These are phyloP conservation scores for Trametes meyenii DNA, from an alignment of 768 basidiomycete genomes.

Conservation along the genomic window DNA sequence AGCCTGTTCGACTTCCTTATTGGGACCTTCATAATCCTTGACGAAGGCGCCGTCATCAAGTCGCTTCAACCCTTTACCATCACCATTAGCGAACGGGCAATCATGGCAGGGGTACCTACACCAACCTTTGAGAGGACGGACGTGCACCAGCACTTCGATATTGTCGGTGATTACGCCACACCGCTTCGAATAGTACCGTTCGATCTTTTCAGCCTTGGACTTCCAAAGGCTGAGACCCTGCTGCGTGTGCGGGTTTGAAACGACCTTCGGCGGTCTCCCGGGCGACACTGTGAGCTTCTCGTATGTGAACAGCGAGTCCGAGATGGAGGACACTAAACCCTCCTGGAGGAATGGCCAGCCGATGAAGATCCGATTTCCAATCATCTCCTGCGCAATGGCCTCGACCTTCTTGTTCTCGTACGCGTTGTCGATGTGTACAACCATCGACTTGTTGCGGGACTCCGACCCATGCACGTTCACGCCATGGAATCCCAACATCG, in stretches of 20 bases:
- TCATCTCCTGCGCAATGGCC: constrained; percentile 72
- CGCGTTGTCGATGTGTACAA: constrained; percentile 80
- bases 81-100: neutral
- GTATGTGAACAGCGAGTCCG: constrained; percentile 86
- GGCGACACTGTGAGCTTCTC: constrained; percentile 65
- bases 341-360: constrained; percentile 97
- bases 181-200: constrained; percentile 85
- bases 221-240: constrained; percentile 78
- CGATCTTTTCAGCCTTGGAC: constrained; percentile 78
- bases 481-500: constrained; percentile 78
- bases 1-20: constrained; percentile 85
- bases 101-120: neutral
- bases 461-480: constrained; percentile 94
- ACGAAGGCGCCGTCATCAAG: constrained; percentile 88
- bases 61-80: constrained; percentile 74
- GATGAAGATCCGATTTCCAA: constrained; percentile 77
- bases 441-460: constrained; percentile 91
- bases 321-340: constrained; percentile 83
- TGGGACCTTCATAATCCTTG: constrained; percentile 87
- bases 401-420: constrained; percentile 68
- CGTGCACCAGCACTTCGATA: constrained; percentile 82
- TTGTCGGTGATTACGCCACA: constrained; percentile 84
- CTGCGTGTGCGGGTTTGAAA: constrained; percentile 73
- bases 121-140: constrained; percentile 88
- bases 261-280: constrained; percentile 52